Conservation (phyloP, 441 rosid species). For the Gossypium aridum region DNA sequence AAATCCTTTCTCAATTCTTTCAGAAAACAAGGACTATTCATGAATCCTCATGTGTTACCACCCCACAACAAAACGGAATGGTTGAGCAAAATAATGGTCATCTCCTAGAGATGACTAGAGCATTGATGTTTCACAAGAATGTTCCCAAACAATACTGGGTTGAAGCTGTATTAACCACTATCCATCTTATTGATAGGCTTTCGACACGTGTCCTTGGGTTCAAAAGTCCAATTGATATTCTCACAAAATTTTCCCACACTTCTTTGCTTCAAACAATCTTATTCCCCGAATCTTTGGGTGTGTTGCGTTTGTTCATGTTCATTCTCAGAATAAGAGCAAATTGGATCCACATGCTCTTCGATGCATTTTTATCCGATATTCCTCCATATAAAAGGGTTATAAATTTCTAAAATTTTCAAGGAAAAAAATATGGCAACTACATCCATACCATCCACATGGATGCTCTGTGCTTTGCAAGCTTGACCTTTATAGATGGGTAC, state of each 20-base stretch:
- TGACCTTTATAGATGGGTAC: no score
- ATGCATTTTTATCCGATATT: no score
- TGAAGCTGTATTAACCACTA: neutral
- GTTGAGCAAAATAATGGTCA: neutral
- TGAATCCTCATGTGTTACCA: neutral
- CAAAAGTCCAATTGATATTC: neutral
- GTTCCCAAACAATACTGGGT: neutral
- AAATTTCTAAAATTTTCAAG: no score
- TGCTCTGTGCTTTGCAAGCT: no score
- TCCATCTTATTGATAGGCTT: neutral
- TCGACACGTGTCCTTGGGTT: neutral
- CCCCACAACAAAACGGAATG: neutral
- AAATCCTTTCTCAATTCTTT: neutral
- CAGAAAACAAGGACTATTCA: neutral
- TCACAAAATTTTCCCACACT: neutral
- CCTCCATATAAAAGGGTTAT: no score
- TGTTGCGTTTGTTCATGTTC: no score
- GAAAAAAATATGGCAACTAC: no score
- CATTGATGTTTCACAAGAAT: neutral
- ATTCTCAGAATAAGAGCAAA: no score
- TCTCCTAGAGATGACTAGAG: neutral
- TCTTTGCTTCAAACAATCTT: neutral
- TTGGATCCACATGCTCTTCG: no score
- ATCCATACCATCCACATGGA: no score
- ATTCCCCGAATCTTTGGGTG: neutral